These are phyloP conservation scores for Penicillium sp. DNA, from an alignment of 2,329 filamentous ascomycete genomes.

Conservation along the genomic window DNA sequence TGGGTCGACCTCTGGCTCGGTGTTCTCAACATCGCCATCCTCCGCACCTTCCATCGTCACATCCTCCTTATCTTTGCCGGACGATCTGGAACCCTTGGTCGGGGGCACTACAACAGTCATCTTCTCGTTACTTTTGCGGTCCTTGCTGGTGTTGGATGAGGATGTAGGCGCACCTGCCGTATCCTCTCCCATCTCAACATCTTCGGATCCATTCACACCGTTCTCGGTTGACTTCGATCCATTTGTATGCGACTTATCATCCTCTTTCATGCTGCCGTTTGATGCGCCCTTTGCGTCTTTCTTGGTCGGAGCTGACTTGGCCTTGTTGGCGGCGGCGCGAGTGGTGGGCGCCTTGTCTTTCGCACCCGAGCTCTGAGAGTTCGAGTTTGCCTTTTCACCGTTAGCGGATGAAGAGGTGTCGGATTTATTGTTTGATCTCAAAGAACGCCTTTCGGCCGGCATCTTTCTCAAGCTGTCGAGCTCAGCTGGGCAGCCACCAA, in stretches of 20 bases:
- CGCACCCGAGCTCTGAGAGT: slow-evolving; percentile 44
- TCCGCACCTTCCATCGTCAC: slow-evolving; percentile 64
- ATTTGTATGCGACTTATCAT: slow-evolving; percentile 67
- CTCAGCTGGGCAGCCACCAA: slow-evolving; percentile 32
- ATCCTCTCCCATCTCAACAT: slow-evolving; percentile 70
- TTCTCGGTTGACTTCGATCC: slow-evolving; percentile 69
- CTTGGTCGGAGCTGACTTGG: slow-evolving; percentile 35
- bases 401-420: slow-evolving; percentile 48
- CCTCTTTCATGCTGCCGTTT: slow-evolving; percentile 61
- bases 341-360: slow-evolving; percentile 46
- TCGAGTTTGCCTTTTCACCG: slow-evolving; percentile 46
- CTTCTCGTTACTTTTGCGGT: slow-evolving; percentile 70
- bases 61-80: slow-evolving; percentile 63
- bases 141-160: slow-evolving; percentile 59
- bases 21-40: slow-evolving; percentile 44
- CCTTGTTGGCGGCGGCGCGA: slow-evolving; percentile 44
- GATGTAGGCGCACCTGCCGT: slow-evolving; percentile 51
- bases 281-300: slow-evolving; percentile 39
- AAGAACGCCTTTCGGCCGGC: slow-evolving; percentile 47
- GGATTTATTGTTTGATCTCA: slow-evolving; percentile 48
- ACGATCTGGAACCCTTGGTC: slow-evolving; percentile 62
- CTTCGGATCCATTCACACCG: slow-evolving; percentile 62
- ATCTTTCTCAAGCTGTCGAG: slow-evolving; percentile 41
- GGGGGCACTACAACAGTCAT: slow-evolving; percentile 80
- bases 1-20: slow-evolving; percentile 45